Evolutionary conservation across 768 basidiomycete genomes (phyloP), one percentile per base, ranked within the genome.

Genomic region (Hygrophoropsis aurantiaca): DNA sequence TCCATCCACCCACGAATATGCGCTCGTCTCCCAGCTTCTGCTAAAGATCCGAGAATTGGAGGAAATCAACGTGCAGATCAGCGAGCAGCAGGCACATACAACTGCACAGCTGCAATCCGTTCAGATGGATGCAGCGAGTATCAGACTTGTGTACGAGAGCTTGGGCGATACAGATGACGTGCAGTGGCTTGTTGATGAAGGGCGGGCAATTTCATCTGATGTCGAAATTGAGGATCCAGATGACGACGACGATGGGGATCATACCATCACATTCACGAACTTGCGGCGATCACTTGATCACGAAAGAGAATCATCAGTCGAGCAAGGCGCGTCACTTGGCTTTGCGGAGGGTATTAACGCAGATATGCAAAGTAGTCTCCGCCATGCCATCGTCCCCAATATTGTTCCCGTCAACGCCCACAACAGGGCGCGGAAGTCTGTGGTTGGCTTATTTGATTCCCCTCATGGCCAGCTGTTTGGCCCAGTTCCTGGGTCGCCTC

Each of bases 1-100:
- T 23, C 49, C 57, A 38, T 56, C 53, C 42, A 54, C 52, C 6
- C 59, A 57, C 15, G 70, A 84, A 64, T 80, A 74, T 53, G 69
- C 64, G 53, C 72, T 92, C 43, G 77, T 91, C n/a, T 71, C 80
- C 9, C 84, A 88, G 59, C 77, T 92, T 6, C 66, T 90, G 35
- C 59, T 69, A 13, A 92, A 92, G 67, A 86, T 92, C 42, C 73
- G 76, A 39, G 89, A 92, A 60, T 74, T 92, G 1, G 87, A 92
- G 57, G 76, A 82, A 32, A 79, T 86, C 2, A 92, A 92, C 54
- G 52, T 68, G 6, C 77, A 79, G 46, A 89, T 92, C 34, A 69
- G 80, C 18, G 69, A 74, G 46, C 81, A 86, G 51, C 89, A 91
- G 59, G 64, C 62, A 1, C 75, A 79, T 54, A 89, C 88, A 0